Evolutionary conservation across 1,139 yeast species (phyloP).

Genomic region (Yamadazyma taylorii): DNA sequence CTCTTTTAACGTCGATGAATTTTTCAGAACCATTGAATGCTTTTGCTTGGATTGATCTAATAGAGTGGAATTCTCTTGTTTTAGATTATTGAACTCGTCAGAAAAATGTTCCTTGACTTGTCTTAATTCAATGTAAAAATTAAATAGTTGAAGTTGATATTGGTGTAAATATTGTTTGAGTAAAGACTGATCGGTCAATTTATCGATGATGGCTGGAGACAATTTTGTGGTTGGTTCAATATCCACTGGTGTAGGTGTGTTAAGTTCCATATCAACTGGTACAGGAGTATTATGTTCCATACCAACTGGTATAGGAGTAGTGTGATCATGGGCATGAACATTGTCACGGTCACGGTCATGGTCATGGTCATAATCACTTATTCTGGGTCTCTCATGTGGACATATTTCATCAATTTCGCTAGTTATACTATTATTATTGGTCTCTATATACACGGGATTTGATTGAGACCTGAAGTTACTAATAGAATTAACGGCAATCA

Average conservation of each 20-base stretch:
- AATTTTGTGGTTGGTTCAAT: too few species aligned
- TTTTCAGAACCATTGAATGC: constrained; percentile 5
- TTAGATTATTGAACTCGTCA: constrained; percentile 24
- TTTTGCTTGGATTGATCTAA: constrained; percentile 35
- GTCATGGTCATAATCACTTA: too few species aligned
- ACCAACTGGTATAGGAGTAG: too few species aligned
- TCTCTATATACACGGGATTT: constrained; percentile 26
- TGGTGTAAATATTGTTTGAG: constrained; percentile 7
- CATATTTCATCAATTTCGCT: constrained; percentile 26
- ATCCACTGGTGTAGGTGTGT: too few species aligned
- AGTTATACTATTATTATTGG: constrained; percentile 2
- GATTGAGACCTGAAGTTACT: constrained; percentile 41
- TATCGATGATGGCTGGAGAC: constrained; percentile 3
- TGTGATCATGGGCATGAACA: too few species aligned
- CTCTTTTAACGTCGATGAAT: constrained; percentile 13
- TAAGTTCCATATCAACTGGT: too few species aligned
- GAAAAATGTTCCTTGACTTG: constrained; percentile 20
- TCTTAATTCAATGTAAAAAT: constrained; percentile 22
- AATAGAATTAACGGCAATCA: constrained; percentile 39
- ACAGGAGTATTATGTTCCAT: too few species aligned
- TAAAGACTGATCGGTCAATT: constrained; percentile 5
- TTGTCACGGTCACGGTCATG: neutral
- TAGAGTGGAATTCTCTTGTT: constrained; percentile 31
- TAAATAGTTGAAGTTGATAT: constrained; percentile 9
- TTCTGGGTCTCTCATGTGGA: constrained; percentile 13